Percentiles rank a stretch among this genome's conserved stretches.
Conservation (phyloP, 768 basidiomycete genomes). For the Mycena amicta region DNA sequence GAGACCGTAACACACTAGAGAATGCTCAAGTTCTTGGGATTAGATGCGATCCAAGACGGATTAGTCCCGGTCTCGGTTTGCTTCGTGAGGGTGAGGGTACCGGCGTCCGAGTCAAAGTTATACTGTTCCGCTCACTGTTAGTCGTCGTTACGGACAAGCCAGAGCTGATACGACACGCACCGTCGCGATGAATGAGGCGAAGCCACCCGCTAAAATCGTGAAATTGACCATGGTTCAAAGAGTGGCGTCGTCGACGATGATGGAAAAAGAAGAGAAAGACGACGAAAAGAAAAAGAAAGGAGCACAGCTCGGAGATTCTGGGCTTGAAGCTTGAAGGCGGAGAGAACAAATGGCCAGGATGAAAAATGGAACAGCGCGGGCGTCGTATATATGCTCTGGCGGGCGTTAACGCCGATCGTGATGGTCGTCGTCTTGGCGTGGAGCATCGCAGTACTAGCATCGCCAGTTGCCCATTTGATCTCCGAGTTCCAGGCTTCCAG, state of each 20-base stretch:
- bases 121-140: slow-evolving; percentile 27
- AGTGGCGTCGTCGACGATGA: not conserved
- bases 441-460: not conserved
- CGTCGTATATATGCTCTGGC: not conserved
- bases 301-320: slow-evolving; percentile 18
- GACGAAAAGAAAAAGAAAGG: not conserved
- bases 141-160: not conserved
- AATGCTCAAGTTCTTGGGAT: slow-evolving; percentile 56
- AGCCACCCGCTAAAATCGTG: slow-evolving; percentile 52
- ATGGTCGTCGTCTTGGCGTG: not conserved
- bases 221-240: slow-evolving; percentile 43
- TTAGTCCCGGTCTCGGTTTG: slow-evolving; percentile 50
- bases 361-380: not conserved
- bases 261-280: slow-evolving; percentile 8
- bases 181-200: slow-evolving; percentile 46
- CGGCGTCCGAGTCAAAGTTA: slow-evolving; percentile 53
- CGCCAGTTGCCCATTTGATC: not conserved
- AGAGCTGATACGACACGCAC: not conserved
- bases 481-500: too few species aligned
- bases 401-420: not conserved
- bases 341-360: not conserved
- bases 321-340: not conserved
- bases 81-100: slow-evolving; percentile 45
- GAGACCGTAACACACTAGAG: slow-evolving; percentile 50
- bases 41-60: slow-evolving; percentile 60